Conservation (phyloP, 768 basidiomycete species). For the Podaxis carcinomalis region DNA sequence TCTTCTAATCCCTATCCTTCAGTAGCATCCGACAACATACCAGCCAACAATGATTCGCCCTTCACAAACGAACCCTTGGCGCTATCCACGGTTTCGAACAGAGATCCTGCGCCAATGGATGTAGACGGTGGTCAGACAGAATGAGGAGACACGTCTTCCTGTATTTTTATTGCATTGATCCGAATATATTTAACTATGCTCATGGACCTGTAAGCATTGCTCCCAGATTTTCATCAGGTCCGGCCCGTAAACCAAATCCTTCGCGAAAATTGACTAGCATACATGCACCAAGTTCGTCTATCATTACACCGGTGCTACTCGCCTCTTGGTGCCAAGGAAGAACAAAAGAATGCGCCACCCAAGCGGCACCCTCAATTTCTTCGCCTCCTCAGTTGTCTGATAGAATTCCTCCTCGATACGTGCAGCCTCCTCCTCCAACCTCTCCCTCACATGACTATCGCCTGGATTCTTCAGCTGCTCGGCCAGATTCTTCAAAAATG, state of each 20-base stretch:
- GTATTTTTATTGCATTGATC: background rate
- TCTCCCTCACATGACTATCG: background rate
- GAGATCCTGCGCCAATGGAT: slow-evolving; percentile 12
- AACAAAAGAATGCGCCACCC: slow-evolving; percentile 3
- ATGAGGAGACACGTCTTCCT: background rate
- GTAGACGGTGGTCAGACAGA: slow-evolving; percentile 5
- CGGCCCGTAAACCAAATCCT: background rate
- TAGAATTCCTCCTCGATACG: slow-evolving; percentile 1
- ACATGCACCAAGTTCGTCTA: background rate
- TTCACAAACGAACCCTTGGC: slow-evolving; percentile 1
- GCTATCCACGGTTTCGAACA: background rate
- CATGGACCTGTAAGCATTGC: background rate
- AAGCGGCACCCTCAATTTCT: slow-evolving; percentile 3
- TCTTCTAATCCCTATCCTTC: slow-evolving; percentile 6
- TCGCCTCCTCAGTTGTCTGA: slow-evolving; percentile 1
- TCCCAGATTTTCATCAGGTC: background rate
- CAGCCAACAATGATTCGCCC: background rate
- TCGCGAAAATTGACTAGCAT: background rate
- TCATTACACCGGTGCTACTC: background rate
- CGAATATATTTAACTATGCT: background rate
- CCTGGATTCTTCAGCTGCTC: background rate
- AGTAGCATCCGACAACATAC: background rate
- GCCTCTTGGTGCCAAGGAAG: background rate
- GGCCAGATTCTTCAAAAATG: background rate
- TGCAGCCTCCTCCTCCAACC: background rate